Percentiles rank a stretch among this genome's conserved stretches.
Evolutionary conservation across 73 alveolate genomes (phyloP).

Genomic region (Diophrys appendiculata): DNA sequence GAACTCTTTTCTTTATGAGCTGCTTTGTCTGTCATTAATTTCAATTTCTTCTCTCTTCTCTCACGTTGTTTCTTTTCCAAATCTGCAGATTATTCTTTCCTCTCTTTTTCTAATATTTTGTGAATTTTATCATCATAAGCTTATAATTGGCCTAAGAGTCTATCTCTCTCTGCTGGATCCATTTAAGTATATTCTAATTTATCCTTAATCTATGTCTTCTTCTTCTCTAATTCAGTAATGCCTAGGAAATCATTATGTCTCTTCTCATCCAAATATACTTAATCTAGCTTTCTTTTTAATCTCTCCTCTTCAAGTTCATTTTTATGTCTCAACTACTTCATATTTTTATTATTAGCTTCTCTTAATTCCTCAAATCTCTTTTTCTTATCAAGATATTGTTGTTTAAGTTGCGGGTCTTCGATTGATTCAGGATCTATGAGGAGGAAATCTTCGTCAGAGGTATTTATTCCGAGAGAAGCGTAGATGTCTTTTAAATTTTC

Average conservation of each 20-base stretch:
- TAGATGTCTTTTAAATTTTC: slow-evolving; percentile 4
- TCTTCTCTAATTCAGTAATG: too few species aligned
- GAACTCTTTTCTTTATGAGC: slow-evolving; percentile 24
- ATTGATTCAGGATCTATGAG: slow-evolving; percentile 4
- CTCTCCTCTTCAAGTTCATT: too few species aligned
- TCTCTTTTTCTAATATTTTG: too few species aligned
- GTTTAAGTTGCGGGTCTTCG: slow-evolving; percentile 6
- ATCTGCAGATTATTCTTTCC: too few species aligned
- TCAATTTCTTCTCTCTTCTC: slow-evolving; percentile 31
- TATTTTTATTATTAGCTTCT: background rate
- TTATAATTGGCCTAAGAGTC: too few species aligned
- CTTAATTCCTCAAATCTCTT: slow-evolving; percentile 3
- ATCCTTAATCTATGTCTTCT: too few species aligned
- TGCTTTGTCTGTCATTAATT: slow-evolving; percentile 18
- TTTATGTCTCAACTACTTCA: background rate
- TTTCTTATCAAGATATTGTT: background rate
- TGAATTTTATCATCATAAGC: too few species aligned
- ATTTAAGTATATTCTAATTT: too few species aligned
- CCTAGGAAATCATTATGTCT: too few species aligned
- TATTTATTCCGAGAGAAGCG: slow-evolving; percentile 10
- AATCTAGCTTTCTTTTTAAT: too few species aligned
- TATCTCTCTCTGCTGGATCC: too few species aligned
- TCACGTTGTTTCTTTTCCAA: slow-evolving; percentile 24
- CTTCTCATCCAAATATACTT: too few species aligned
- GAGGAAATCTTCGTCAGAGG: slow-evolving; percentile 12